Conservation (phyloP, 1,284 basidiomycete genomes). For the Violaceomyces palustris region DNA sequence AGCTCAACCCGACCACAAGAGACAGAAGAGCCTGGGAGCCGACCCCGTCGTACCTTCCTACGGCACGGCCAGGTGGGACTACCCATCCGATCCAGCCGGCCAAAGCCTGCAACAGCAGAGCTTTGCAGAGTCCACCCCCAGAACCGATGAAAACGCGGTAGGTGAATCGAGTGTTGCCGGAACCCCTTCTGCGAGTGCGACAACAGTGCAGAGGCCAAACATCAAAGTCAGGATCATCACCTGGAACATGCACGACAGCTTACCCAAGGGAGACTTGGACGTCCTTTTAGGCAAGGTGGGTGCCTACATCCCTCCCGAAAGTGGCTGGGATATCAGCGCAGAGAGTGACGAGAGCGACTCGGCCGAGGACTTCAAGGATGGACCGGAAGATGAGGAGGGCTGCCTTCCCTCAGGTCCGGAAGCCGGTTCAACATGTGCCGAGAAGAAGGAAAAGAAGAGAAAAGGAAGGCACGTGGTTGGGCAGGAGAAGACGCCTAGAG, state of each 20-base stretch:
- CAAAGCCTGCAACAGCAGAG: too few relatives aligned
- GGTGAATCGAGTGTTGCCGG: too few relatives aligned
- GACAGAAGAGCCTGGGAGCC: too few relatives aligned
- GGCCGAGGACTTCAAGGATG: background rate
- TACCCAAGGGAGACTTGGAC: slow-evolving; percentile 67
- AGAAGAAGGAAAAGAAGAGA: background rate
- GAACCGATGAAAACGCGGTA: too few relatives aligned
- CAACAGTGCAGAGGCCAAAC: slow-evolving; percentile 22
- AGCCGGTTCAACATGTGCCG: background rate
- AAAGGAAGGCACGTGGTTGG: slow-evolving; percentile 29
- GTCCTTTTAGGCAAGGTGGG: slow-evolving; percentile 68
- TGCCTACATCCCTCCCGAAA: slow-evolving; percentile 55
- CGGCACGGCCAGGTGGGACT: too few relatives aligned
- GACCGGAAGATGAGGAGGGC: background rate
- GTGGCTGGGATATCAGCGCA: slow-evolving; percentile 31
- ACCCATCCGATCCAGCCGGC: too few relatives aligned
- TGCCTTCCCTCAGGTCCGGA: background rate
- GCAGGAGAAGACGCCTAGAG: slow-evolving; percentile 29
- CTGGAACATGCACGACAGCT: slow-evolving; percentile 57
- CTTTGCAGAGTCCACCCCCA: too few relatives aligned
- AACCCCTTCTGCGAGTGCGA: too few relatives aligned
- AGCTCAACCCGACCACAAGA: too few relatives aligned
- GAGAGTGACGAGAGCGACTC: slow-evolving; percentile 19
- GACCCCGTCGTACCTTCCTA: too few relatives aligned
- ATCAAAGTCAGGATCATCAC: slow-evolving; percentile 57